Evolutionary conservation across 192 early-diverging fungal species (phyloP).

Genomic region (Linnemannia schmuckeri): DNA sequence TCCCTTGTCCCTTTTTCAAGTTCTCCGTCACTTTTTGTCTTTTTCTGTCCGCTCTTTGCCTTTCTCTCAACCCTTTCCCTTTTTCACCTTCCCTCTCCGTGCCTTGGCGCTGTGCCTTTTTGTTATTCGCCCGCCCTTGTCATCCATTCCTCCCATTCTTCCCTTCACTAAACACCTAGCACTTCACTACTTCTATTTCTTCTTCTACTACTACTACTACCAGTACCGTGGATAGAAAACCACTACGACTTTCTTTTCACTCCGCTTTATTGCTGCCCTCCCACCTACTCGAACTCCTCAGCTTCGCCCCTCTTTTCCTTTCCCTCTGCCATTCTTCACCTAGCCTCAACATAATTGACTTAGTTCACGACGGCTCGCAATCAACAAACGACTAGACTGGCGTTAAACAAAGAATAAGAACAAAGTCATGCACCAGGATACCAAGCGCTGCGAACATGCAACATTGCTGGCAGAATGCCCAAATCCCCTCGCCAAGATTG

Average conservation of each 20-base stretch:
- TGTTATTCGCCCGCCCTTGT: neutral
- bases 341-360: too few relatives aligned
- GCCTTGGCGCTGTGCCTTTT: slow-evolving; percentile 4
- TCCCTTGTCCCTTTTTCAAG: neutral
- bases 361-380: neutral
- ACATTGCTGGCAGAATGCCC: slow-evolving; percentile 33
- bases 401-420: neutral
- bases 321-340: neutral
- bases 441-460: slow-evolving; percentile 42
- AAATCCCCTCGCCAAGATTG: slow-evolving; percentile 50
- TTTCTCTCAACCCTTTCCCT: neutral
- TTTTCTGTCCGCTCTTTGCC: neutral
- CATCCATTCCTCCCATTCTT: neutral
- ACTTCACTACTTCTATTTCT: neutral
- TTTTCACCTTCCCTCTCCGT: neutral
- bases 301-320: neutral
- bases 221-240: neutral
- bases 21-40: neutral
- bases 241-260: neutral
- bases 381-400: neutral
- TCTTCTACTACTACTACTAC: too few relatives aligned
- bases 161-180: neutral
- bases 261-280: too few relatives aligned
- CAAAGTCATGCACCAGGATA: neutral
- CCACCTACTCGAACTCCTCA: neutral